Base-by-base conservation (phyloP, 345 rosid species). In the Linum tenue region DNA sequence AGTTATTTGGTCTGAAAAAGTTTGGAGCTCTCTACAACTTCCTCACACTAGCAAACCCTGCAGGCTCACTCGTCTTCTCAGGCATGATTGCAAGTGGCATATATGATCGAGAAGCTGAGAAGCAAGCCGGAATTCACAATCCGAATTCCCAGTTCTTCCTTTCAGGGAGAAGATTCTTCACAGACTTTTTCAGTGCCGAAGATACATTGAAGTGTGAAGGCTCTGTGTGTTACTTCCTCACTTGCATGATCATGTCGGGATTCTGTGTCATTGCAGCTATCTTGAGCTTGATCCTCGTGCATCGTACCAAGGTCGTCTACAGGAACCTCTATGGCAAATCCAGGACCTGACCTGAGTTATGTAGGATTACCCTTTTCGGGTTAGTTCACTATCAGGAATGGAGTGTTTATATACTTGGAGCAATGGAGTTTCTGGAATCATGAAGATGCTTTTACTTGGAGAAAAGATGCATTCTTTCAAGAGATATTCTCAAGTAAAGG, bases 1-100 rank as follows among this genome's bases (percentile, higher is more conserved):
- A 95, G 85, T 81, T 95, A 71, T 95, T 95, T 62, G 99, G 99
- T 65, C 66, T 95, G 69, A 95, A 95, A 67, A 95, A 95, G 64
- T 89, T 95, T 15, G 96, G 99, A 59, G 95, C 91, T 37, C 64
- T 95, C 61, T 95, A 95, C 84, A 95, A 95, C 72, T 95, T 95
- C 82, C 88, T 95, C 64, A 89, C 98, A 3, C 80, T 95, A 59
- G 97, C 97, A 65, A 95, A 89, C 70, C 99, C 99, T 7, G 95
- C 95, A 2, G 98, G 99, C 53, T 91, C 99, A 0, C 89, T 95
- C 7, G 77, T 95, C 65, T 84, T 95, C 84, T 95, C 99, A 7
- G 95, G 99, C 56, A 31, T 91, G 60, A 83, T 95, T 38, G 99
- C 96, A 39, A 95, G 99, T 74, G 73, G 77, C 64, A 95, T 95